Evolutionary conservation across 2,329 filamentous ascomycete genomes (phyloP).

Genomic region (Simplicillium sp.): DNA sequence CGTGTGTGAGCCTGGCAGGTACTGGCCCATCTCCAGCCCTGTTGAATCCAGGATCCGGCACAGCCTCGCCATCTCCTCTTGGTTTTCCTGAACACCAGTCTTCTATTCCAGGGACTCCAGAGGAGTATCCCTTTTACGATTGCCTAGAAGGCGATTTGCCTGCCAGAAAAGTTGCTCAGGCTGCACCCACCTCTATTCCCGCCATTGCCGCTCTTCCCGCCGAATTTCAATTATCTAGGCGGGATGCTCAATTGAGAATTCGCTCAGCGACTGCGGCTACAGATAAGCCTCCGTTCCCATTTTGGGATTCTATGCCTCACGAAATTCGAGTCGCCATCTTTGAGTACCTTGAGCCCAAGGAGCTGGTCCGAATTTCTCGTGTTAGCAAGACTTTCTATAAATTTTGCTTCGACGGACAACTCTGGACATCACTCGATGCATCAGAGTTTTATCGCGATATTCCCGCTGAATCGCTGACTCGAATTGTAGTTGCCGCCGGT

Average conservation of each 20-base stretch:
- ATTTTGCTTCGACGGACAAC: constrained; percentile 87
- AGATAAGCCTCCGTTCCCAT: constrained; percentile 40
- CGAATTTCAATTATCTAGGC: constrained; percentile 31
- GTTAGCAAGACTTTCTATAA: constrained; percentile 72
- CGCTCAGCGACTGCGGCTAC: constrained; percentile 8
- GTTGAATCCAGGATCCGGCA: constrained; percentile 17
- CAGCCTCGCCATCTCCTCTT: constrained; percentile 31
- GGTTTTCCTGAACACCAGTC: constrained; percentile 22
- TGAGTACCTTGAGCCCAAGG: constrained; percentile 64
- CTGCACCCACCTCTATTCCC: constrained; percentile 26
- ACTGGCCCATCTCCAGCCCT: constrained; percentile 19
- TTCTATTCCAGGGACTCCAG: constrained; percentile 28
- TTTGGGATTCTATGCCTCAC: constrained; percentile 73
- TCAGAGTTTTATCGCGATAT: constrained; percentile 84
- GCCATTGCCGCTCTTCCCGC: constrained; percentile 53
- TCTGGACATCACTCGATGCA: constrained; percentile 80
- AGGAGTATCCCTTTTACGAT: constrained; percentile 30
- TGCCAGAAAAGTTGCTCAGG: constrained; percentile 45
- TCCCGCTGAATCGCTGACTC: constrained; percentile 70
- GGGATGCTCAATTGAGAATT: constrained; percentile 1
- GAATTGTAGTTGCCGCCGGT: constrained; percentile 75
- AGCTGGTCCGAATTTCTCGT: constrained; percentile 69
- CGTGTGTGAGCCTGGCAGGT: constrained; percentile 43
- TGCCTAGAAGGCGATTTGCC: constrained; percentile 37
- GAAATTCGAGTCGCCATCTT: constrained; percentile 77